Evolutionary conservation across 164 flowering plant species (phyloP), one percentile per base, ranked within the genome.

Genomic region (Piper longum): DNA sequence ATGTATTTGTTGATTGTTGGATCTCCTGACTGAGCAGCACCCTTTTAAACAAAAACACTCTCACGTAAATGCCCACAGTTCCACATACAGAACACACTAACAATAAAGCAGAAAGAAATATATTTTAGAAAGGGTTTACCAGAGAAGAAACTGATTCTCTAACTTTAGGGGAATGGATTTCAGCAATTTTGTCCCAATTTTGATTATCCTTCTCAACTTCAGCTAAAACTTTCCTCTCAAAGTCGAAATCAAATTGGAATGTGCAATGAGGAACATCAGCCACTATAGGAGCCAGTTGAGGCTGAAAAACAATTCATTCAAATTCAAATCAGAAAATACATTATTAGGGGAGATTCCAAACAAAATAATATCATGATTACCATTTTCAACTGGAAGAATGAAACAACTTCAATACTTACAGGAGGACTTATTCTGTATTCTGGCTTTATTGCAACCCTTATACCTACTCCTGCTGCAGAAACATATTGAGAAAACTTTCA

Each of bases 231-330:
- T 73, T 88, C 61, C 78, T 82, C 77, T 92, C 98, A 44, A 92
- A 72, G 0, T 85, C 96, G 75, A 92, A 92, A 57, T 92, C 95
- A 73, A 85, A 89, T 64, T 83, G 88, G 67, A 89, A 92, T 51
- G 68, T 83, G 73, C 98, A 85, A 56, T 87, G 76, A 0, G 91
- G 97, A 75, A 89, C 76, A 59, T 89, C 96, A 71, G 81, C 91
- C 55, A 76, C 64, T 61, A 76, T 80, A n/a, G 86, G 82, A 43
- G 78, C 73, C 75, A 89, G 48, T 63, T 73, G 83, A 71, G 96
- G 97, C 97, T 91, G 63, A 74, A 78, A 74, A 59, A 57, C 43
- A n/a, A 41, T 43, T 11, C 61, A 65, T 14, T 4, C 55, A 43
- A 57, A 57, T 41, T 57, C 16, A 56, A 11, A 19, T 43, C 39